Evolutionary conservation across 768 basidiomycete genomes (phyloP), one percentile per base, ranked within the genome.

Genomic region (Rhodotorula kratochvilovae): DNA sequence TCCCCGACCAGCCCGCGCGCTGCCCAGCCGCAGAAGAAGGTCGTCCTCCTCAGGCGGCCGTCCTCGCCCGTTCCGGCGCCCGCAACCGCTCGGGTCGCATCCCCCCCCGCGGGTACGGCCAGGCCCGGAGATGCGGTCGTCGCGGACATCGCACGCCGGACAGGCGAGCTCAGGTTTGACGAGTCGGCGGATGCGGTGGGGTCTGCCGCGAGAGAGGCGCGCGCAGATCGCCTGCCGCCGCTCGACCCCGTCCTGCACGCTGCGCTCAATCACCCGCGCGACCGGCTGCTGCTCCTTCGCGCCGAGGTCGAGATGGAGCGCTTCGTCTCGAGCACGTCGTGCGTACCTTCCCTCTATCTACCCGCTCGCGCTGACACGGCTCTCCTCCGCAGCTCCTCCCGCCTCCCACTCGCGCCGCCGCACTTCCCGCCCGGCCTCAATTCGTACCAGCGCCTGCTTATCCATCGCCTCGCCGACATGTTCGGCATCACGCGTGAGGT

Each of bases 371-470:
- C 11, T 31, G 8, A 5, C 27, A 50, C 15, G 3, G 15, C 19
- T 15, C 2, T 21, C 21, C 25, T 12, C 27, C 23, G 35, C 53
- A 71, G 73, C 2, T 36, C 50, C 36, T 55, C 66, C 23, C 69
- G 73, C 25, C 61, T 74, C 0, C 69, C 73, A 4, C 69, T 74
- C 67, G 63, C 73, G 3, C 73, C 73, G 16, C 73, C 73, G 0
- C 59, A 70, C 36, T 72, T 76, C 55, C 63, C 64, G 45, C 68
- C 71, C 45, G 63, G 43, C 16, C 75, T 77, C 68, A 77, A 77
- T 54, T 76, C 77, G 33, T 77, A 76, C 63, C 77, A 77, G 48
- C 69, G 77, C 23, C 66, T 77, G 15, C 72, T 77, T 39, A 68
- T 77, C 5, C 77, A 77, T 45, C 72, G 77, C 12, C 66, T 77